Evolutionary conservation across 495 filamentous ascomycete species (phyloP).

Genomic region (Platismatia glauca): DNA sequence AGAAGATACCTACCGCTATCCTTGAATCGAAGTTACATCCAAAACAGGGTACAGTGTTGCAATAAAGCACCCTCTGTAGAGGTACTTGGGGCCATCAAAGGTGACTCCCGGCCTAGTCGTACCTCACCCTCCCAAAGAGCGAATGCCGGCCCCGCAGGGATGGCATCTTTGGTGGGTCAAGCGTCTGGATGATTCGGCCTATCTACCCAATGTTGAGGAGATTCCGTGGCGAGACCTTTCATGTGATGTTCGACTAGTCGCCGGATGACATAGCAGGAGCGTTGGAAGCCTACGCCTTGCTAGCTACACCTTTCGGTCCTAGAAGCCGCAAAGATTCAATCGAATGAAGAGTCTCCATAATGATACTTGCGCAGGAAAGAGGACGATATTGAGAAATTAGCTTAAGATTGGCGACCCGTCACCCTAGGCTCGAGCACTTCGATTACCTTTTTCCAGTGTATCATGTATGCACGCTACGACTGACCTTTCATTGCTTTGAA

Average conservation of each 20-base stretch:
- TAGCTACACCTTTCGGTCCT: not conserved
- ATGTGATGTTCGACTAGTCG: not conserved
- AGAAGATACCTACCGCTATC: not conserved
- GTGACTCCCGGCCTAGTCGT: not conserved
- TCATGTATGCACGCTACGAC: not conserved
- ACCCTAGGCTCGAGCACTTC: not conserved
- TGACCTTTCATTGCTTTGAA: not conserved
- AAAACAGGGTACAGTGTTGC: not conserved
- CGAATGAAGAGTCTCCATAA: too few relatives aligned
- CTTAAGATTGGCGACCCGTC: not conserved
- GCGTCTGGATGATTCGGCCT: not conserved
- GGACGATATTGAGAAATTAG: not conserved
- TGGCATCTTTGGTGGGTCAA: not conserved
- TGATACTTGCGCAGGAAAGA: not conserved
- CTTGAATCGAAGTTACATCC: not conserved
- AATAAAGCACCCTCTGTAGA: not conserved
- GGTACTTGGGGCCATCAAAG: not conserved
- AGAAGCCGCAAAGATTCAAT: not conserved
- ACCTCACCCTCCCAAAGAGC: not conserved
- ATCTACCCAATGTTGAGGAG: not conserved
- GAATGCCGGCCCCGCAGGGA: not conserved
- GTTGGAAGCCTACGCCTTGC: not conserved
- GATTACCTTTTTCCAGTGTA: not conserved
- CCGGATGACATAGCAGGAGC: not conserved
- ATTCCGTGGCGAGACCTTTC: not conserved